These are phyloP conservation scores for Astrephomene gubernaculifera DNA, from an alignment of 139 green algal genomes.

Conservation along the genomic window DNA sequence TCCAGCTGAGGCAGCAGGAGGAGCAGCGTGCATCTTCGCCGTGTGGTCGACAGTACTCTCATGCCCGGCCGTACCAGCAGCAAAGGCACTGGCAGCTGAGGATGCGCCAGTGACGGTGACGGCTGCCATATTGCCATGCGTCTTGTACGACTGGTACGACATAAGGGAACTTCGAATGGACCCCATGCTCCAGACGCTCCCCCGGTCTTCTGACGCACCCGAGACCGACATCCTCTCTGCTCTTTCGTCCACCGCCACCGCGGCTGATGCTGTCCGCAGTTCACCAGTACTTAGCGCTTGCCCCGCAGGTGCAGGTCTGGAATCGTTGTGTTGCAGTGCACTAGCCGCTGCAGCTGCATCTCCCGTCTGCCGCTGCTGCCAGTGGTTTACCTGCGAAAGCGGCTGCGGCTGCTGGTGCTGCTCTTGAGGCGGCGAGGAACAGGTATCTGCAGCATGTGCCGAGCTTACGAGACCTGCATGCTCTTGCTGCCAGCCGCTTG, in stretches of 20 bases:
- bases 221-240: constrained; percentile 5
- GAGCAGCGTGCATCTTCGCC: no score
- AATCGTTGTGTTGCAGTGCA: no score
- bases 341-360: no score
- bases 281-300: not conserved
- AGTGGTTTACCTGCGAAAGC: not conserved
- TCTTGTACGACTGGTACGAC: not conserved
- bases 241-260: not conserved
- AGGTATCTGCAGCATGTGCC: no score
- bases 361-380: no score
- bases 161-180: constrained; percentile 5
- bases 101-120: not conserved
- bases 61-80: not conserved
- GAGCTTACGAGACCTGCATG: no score
- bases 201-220: constrained; percentile 9
- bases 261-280: not conserved
- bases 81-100: not conserved
- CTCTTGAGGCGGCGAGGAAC: not conserved
- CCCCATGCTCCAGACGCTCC: constrained; percentile 28
- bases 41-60: not conserved
- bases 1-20: no score
- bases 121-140: not conserved
- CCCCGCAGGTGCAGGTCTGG: no score
- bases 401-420: not conserved
- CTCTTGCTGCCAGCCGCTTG: no score